These are phyloP conservation scores for Oryza punctata DNA, from an alignment of 176 grass and related monocot species.

Conservation along the genomic window DNA sequence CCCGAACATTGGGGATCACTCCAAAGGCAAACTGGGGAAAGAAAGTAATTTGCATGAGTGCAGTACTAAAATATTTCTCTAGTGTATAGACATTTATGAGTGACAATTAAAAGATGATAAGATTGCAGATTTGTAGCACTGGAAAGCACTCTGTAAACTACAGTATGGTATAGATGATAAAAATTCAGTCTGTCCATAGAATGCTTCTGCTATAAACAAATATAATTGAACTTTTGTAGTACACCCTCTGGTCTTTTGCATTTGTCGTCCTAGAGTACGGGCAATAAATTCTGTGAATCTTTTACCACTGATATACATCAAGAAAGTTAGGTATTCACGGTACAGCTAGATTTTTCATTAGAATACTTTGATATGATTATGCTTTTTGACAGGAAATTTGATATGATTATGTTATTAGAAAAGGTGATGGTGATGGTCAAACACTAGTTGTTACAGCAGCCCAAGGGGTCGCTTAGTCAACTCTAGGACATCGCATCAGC, in stretches of 20 bases:
- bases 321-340: not conserved
- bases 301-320: not conserved
- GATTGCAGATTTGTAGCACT: constrained; percentile 8
- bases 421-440: not conserved
- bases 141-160: constrained; percentile 2
- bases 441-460: too few species aligned
- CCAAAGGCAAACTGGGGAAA: constrained; percentile 91
- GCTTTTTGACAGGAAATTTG: too few species aligned
- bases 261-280: not conserved
- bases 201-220: constrained; percentile 4
- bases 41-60: not conserved
- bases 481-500: not conserved
- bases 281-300: not conserved
- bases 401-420: not conserved
- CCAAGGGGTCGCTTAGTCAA: too few species aligned
- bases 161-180: not conserved
- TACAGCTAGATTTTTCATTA: not conserved
- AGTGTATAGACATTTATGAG: not conserved
- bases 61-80: not conserved
- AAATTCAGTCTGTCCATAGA: not conserved
- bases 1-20: constrained; percentile 83
- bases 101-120: constrained; percentile 4
- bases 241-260: not conserved
- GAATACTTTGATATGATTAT: not conserved
- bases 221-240: not conserved